Conservation (phyloP, 2,329 filamentous ascomycete species). For the Xylariaceae sp. region DNA sequence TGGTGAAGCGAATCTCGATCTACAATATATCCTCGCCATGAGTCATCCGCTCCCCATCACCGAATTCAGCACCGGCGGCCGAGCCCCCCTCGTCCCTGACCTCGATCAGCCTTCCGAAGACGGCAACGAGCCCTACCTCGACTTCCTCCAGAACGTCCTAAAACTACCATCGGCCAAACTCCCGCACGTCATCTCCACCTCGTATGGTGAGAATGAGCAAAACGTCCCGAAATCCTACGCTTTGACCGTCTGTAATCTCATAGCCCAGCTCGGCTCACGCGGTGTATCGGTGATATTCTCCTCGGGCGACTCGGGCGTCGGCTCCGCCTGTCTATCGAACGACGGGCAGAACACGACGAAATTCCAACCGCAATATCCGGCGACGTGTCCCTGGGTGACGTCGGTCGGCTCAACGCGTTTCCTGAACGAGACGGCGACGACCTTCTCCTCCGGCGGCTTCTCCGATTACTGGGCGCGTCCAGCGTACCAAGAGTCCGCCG, state of each 20-base stretch:
- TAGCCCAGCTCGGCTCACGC: conserved; percentile 57
- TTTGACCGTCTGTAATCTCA: conserved; percentile 52
- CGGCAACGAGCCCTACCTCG: conserved; percentile 59
- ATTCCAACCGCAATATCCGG: conserved; percentile 48
- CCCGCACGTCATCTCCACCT: conserved; percentile 57
- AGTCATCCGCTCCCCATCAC: conserved; percentile 20
- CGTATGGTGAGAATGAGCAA: conserved; percentile 64
- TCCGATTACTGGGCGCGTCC: conserved; percentile 45
- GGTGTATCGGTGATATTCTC: conserved; percentile 58
- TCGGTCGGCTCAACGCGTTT: conserved; percentile 25
- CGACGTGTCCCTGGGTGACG: conserved; percentile 38
- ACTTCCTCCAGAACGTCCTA: conserved; percentile 56
- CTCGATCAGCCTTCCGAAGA: conserved; percentile 18
- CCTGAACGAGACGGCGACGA: conserved; percentile 45
- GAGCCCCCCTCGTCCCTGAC: conserved; percentile 18
- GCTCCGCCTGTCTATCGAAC: conserved; percentile 47
- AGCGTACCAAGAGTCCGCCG: conserved; percentile 39
- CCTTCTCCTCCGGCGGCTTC: conserved; percentile 44
- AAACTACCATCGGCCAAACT: conserved; percentile 44
- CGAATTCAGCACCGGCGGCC: conserved; percentile 19
- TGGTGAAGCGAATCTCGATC: conserved; percentile 21
- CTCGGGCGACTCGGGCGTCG: conserved; percentile 54
- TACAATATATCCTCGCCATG: conserved; percentile 19
- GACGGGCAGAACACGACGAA: conserved; percentile 44
- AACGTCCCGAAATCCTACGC: conserved; percentile 55